Base-by-base conservation (phyloP, 1,284 basidiomycete species). In the Coniophora puteana region DNA sequence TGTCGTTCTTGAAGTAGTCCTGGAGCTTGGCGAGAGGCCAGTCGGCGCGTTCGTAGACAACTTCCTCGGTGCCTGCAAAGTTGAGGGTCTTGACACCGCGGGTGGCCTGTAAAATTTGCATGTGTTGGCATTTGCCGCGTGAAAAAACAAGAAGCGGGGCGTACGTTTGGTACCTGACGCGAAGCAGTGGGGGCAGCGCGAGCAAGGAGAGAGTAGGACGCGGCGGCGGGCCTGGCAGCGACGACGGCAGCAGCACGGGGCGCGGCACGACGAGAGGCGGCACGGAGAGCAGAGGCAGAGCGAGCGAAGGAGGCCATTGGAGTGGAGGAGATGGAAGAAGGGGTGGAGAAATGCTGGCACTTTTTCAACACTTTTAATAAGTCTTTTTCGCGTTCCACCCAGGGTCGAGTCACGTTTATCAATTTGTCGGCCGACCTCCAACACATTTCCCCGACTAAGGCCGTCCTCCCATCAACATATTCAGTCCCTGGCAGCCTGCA, bases 1-100 rank as follows among this genome's bases (percentile, higher is more conserved):
- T 98, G 71, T 99, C 96, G 65, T 98, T 88, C 74, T 98, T 98
- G 80, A 99, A 96, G 78, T 93, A 96, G 63, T 98, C 93, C 68
- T 98, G 95, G 64, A 99, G 85, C 72, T 92, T 97, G 57, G 93
- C 83, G 47, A 95, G 73, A 31, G 95, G 96, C 96, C 96, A 99
- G 80, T 99, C 95, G 58, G 80, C 80, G 53, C 94, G 92, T 78
- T 99, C 95, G 68, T 97, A 99, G 43, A 99, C 93, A 54, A 80
- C 80, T 74, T 99, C 95, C 62, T 95, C 83, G 50, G 87, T 87
- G 53, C 94, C 93, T 52, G 95, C 93, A 69, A 99, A 99, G 78
- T 98, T 89, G 59, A 99, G 88, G 45, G 94, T 96, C 77, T 98
- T 97, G 62, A 98, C 66, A 51, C 95, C 94, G 58, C 92, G 89